Percentiles rank a stretch among this genome's conserved stretches.
Conservation (phyloP, 192 early-diverging fungal genomes). For the Gigaspora rosea region DNA sequence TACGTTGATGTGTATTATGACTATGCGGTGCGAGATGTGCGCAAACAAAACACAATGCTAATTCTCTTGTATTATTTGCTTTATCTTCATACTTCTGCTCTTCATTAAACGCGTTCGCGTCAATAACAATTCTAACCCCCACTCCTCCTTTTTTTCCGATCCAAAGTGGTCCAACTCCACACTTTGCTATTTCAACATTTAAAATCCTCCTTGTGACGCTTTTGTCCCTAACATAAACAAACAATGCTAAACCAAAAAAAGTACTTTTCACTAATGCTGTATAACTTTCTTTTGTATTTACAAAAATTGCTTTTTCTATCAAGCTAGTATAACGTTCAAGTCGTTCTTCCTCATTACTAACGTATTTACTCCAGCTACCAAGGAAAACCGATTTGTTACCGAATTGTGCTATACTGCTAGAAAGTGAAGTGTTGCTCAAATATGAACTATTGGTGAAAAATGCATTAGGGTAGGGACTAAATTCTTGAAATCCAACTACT, state of each 20-base stretch:
- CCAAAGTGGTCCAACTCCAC: constrained; percentile 36
- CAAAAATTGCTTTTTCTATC: constrained; percentile 38
- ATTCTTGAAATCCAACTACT: constrained; percentile 48
- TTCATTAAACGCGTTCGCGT: not conserved
- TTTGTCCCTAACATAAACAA: constrained; percentile 41
- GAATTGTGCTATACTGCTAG: too few species aligned
- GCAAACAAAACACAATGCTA: constrained; percentile 31
- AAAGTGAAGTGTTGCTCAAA: too few species aligned
- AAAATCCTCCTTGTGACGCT: constrained; percentile 35
- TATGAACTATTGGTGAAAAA: constrained; percentile 34
- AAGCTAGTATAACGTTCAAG: constrained; percentile 35
- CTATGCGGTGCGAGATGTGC: constrained; percentile 36
- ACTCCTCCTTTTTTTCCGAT: constrained; percentile 51
- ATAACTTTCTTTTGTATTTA: constrained; percentile 37
- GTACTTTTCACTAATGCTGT: constrained; percentile 31
- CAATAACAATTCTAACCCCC: constrained; percentile 36
- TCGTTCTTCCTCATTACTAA: constrained; percentile 12
- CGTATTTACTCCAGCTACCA: too few species aligned
- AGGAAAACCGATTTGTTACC: too few species aligned
- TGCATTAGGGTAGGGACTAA: constrained; percentile 40
- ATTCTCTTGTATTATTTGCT: not conserved
- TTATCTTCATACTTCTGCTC: not conserved
- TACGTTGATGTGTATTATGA: constrained; percentile 22
- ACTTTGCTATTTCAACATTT: constrained; percentile 31
- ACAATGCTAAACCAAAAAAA: constrained; percentile 41